Evolutionary conservation across 1,139 yeast species (phyloP), one percentile per base, ranked within the genome.

Genomic region (Yamadazyma taylorii): DNA sequence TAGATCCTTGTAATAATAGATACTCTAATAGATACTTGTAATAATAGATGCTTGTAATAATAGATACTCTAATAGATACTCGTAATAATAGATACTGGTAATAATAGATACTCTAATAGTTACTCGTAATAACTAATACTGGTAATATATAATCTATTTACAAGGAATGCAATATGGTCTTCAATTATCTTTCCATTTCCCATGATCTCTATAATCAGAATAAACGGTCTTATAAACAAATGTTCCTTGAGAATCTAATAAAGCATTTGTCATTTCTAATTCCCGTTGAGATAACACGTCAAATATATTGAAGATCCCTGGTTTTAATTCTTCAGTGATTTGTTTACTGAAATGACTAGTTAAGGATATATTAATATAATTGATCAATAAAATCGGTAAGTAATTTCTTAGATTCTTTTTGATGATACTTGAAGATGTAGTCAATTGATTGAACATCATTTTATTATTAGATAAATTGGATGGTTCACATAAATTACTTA

Each of bases 401-500:
- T 81, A 79, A 41, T 70, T 78, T 52, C 96, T 73, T 39, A 88
- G 61, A 3, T 78, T 68, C 38, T 73, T 68, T 48, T 81, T 85
- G 33, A 81, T 70, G 11, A 73, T 48, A 1, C 81, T 67, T 0
- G 83, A 59, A 2, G 78, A 66, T 0, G 92, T 79, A 14, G 74
- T 81, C 39, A 85, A 62, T 2, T 68, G 58, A 17, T 59, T 40
- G 13, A 41, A 42, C 17, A 41, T 42, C 2, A 38, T 32, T 17
- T 33, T 44, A 2, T 24, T 37, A 21, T 10, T 27, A 2, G 39
- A 34, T 3, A 55, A 45, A 17, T 56, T 53, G 1, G 63, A 50
- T 1, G 96, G 95, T 46, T 87, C 95, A 63, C 95, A 86, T 30
- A 85, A 62, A 51, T 85, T 84, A 23, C 73, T 64, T 37, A 88